A percentile compares a stretch with the other conserved stretches of the same genome.
Evolutionary conservation across 805 yeast genomes (phyloP).

Genomic region (Barnettozyma californica): DNA sequence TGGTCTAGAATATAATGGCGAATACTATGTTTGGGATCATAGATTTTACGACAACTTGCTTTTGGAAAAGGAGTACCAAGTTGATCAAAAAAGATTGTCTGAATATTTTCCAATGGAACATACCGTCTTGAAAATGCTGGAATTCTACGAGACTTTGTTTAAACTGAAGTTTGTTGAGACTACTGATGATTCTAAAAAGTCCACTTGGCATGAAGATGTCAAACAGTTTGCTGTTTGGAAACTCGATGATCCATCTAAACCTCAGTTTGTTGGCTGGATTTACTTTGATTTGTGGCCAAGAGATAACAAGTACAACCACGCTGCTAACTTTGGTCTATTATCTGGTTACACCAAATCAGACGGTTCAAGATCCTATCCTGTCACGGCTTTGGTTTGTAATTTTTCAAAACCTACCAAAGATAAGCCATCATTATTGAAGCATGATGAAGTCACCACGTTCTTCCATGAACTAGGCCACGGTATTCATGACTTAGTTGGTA

Average conservation of each 20-base stretch:
- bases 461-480: slow-evolving; percentile 93
- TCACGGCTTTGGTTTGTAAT: slow-evolving; percentile 78
- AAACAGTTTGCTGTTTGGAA: slow-evolving; percentile 69
- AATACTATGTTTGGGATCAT: slow-evolving; percentile 68
- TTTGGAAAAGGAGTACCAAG: slow-evolving; percentile 63
- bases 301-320: slow-evolving; percentile 83
- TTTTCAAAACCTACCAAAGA: slow-evolving; percentile 68
- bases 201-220: slow-evolving; percentile 78
- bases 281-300: slow-evolving; percentile 82
- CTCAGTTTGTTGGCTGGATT: slow-evolving; percentile 70
- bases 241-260: slow-evolving; percentile 41
- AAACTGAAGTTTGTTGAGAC: slow-evolving; percentile 59
- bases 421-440: slow-evolving; percentile 72
- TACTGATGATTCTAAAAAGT: slow-evolving; percentile 28
- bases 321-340: slow-evolving; percentile 70
- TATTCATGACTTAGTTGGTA: slow-evolving; percentile 69
- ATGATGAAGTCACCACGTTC: slow-evolving; percentile 73
- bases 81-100: slow-evolving; percentile 65
- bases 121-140: slow-evolving; percentile 64
- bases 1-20: slow-evolving; percentile 36
- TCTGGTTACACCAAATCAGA: slow-evolving; percentile 51
- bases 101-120: slow-evolving; percentile 74
- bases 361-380: slow-evolving; percentile 54
- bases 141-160: slow-evolving; percentile 64
- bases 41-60: slow-evolving; percentile 59